phyloP scores from a whole-genome alignment of 208 protist genomes.

The Trypanosoma lewisi region DNA sequence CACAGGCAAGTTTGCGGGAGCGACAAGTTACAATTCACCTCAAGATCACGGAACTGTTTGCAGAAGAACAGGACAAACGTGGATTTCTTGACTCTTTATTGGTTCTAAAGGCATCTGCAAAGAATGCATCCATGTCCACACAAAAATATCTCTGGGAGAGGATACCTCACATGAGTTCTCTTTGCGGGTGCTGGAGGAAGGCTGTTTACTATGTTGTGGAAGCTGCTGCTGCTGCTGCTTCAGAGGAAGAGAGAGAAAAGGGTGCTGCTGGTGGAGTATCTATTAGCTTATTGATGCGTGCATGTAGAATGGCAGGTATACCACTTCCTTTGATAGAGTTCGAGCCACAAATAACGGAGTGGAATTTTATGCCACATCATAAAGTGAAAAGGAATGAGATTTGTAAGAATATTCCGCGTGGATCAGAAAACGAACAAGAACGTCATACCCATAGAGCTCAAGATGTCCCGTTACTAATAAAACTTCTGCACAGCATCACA shows the following conservation, averaged over 20 bases:
- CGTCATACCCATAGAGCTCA: constrained; percentile 25
- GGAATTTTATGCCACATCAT: not conserved
- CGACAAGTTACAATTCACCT: constrained; percentile 55
- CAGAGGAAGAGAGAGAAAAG: constrained; percentile 29
- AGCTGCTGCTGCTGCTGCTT: constrained; percentile 40
- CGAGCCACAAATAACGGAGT: not conserved
- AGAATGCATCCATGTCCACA: not conserved
- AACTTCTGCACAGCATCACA: constrained; percentile 55
- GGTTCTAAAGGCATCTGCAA: constrained; percentile 4
- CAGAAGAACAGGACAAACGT: constrained; percentile 24
- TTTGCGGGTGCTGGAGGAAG: constrained; percentile 51
- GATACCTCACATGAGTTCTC: constrained; percentile 39
- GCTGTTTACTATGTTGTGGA: constrained; percentile 42
- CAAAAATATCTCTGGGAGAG: constrained; percentile 6
- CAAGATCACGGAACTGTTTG: constrained; percentile 45
- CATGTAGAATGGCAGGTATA: constrained; percentile 24
- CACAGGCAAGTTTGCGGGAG: constrained; percentile 35
- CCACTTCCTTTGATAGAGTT: constrained; percentile 28
- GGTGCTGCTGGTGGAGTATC: constrained; percentile 31
- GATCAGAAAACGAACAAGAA: too few relatives aligned
- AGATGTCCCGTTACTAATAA: constrained; percentile 58
- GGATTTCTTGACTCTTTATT: constrained; percentile 23
- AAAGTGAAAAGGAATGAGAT: not conserved
- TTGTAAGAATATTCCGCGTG: too few relatives aligned
- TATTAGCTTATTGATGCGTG: constrained; percentile 34